Evolutionary conservation across 257 asterid species (phyloP).

Genomic region (Gynochthodes officinalis): DNA sequence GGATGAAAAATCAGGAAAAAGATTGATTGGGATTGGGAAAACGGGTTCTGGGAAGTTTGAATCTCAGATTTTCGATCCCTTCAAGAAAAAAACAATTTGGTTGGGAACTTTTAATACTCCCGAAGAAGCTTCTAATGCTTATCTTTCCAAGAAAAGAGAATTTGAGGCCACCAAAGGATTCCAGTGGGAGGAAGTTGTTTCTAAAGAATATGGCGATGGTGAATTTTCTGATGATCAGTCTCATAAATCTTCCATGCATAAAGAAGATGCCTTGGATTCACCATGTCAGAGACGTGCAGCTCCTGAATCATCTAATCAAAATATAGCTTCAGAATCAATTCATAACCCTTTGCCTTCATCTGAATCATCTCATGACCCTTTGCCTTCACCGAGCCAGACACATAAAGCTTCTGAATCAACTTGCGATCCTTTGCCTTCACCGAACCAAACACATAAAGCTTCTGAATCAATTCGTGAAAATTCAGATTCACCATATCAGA

Average conservation of each 20-base stretch:
- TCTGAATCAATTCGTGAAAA: too few relatives aligned
- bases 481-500: background rate
- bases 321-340: too few relatives aligned
- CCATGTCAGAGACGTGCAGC: too few relatives aligned
- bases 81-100: background rate
- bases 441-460: too few relatives aligned
- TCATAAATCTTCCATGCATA: background rate
- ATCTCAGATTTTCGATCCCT: background rate
- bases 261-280: background rate
- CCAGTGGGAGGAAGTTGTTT: background rate
- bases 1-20: background rate
- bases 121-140: background rate
- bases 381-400: too few relatives aligned
- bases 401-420: too few relatives aligned
- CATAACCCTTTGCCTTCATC: too few relatives aligned
- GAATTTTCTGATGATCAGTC: background rate
- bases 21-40: background rate
- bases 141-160: background rate
- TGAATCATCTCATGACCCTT: too few relatives aligned
- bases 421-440: background rate
- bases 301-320: too few relatives aligned
- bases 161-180: background rate
- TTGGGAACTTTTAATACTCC: slow-evolving; percentile 6
- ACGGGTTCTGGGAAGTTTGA: background rate
- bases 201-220: background rate